phyloP scores from a whole-genome alignment of 306 rosid genomes.

The Cicer judaicum region DNA sequence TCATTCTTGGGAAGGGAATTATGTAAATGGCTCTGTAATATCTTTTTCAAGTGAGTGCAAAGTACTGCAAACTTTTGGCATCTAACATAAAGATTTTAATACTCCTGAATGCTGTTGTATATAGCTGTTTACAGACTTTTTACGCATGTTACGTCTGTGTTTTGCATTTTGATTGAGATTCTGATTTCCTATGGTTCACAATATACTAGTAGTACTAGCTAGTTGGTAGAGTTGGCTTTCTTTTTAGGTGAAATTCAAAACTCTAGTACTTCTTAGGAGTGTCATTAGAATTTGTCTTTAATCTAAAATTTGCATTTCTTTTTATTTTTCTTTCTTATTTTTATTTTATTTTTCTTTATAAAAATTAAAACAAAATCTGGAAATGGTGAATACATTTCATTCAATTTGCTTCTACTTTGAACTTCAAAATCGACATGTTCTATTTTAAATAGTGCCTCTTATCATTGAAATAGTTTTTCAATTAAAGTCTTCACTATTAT shows the following conservation, averaged over 20 bases:
- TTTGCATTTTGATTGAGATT: conserved; percentile 44
- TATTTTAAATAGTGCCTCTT: no score
- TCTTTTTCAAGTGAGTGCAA: conserved; percentile 46
- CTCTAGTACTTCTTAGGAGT: no score
- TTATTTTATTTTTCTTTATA: no score
- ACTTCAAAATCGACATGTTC: no score
- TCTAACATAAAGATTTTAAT: conserved; percentile 44
- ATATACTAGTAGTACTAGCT: neutral
- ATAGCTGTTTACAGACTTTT: conserved; percentile 37
- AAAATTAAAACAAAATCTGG: no score
- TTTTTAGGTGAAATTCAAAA: neutral
- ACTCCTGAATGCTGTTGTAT: conserved; percentile 25
- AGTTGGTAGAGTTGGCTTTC: neutral
- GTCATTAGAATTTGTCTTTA: no score
- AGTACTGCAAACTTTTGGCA: conserved; percentile 47
- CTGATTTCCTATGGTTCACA: conserved; percentile 17
- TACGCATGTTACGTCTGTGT: conserved; percentile 12
- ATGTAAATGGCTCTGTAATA: conserved; percentile 43
- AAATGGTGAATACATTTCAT: no score
- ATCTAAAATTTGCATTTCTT: no score
- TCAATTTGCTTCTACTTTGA: no score
- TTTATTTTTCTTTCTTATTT: no score
- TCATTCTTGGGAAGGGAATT: conserved; percentile 46
- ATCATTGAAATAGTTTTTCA: no score
- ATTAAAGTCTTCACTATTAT: no score